Evolutionary conservation across 768 basidiomycete species (phyloP).

Genomic region (Gelatoporia subvermispora): DNA sequence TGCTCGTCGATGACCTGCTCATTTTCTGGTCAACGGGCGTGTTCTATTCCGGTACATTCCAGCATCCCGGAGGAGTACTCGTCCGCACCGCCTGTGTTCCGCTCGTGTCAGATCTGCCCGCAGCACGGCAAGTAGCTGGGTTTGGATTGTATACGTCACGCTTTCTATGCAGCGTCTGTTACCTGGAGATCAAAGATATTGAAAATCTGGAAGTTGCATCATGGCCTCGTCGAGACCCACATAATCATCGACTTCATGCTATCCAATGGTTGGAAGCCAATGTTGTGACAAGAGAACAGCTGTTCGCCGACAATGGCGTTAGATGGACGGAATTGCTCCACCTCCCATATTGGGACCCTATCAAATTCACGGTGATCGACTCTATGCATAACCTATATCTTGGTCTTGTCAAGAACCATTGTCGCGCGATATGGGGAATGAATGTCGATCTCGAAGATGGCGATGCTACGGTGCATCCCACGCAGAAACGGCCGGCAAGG

Average conservation of each 20-base stretch:
- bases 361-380: constrained; percentile 28
- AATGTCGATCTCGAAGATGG: constrained; percentile 14
- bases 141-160: constrained; percentile 17
- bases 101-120: constrained; percentile 34
- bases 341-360: constrained; percentile 37
- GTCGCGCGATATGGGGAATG: constrained; percentile 20
- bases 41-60: constrained; percentile 19
- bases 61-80: constrained; percentile 20
- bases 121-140: constrained; percentile 27
- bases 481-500: background rate
- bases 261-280: constrained; percentile 13
- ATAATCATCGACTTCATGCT: constrained; percentile 16
- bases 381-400: constrained; percentile 38
- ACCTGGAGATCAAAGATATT: constrained; percentile 20
- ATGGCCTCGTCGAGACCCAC: constrained; percentile 19
- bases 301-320: constrained; percentile 18
- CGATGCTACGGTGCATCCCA: constrained; percentile 8
- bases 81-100: constrained; percentile 26
- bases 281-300: background rate
- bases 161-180: constrained; percentile 27
- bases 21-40: constrained; percentile 30
- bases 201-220: constrained; percentile 19
- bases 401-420: constrained; percentile 10
- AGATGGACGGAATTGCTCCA: constrained; percentile 25
- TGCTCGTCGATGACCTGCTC: constrained; percentile 34